These are phyloP conservation scores for Ophiosphaerella herpotricha DNA, from an alignment of 2,329 filamentous ascomycete genomes.

Conservation along the genomic window DNA sequence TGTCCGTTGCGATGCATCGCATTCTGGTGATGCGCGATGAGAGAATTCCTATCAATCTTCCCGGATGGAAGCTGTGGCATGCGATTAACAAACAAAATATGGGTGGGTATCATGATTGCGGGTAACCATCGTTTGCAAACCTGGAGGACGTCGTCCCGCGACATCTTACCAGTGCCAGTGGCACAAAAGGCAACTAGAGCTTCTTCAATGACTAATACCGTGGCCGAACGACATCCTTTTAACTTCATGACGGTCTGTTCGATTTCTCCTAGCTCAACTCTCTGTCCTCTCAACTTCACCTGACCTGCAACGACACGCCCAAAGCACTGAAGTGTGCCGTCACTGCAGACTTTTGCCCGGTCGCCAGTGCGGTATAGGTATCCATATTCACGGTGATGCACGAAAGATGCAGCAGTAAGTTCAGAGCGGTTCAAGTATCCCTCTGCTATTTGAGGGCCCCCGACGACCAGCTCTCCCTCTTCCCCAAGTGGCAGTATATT, in stretches of 20 bases:
- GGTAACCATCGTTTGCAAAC: conserved; percentile 78
- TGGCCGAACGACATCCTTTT: conserved; percentile 61
- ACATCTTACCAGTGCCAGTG: conserved; percentile 50
- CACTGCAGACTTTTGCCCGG: conserved; percentile 68
- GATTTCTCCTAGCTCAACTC: conserved; percentile 74
- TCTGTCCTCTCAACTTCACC: conserved; percentile 83
- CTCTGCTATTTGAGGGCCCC: conserved; percentile 76
- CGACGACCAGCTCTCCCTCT: conserved; percentile 78
- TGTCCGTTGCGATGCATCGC: conserved; percentile 15
- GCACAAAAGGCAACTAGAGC: conserved; percentile 77
- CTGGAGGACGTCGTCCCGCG: conserved; percentile 54
- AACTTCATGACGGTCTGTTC: conserved; percentile 41
- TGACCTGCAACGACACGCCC: conserved; percentile 81
- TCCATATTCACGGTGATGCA: conserved; percentile 67
- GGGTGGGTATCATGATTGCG: conserved; percentile 79
- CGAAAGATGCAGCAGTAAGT: conserved; percentile 73
- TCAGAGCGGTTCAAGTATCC: conserved; percentile 82
- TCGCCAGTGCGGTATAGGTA: conserved; percentile 84
- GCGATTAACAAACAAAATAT: conserved; percentile 65
- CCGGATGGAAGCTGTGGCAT: conserved; percentile 82
- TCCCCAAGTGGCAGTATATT: conserved; percentile 67
- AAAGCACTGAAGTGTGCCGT: conserved; percentile 79
- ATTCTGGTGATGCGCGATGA: conserved; percentile 62
- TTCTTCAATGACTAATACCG: conserved; percentile 69
- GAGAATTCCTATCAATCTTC: conserved; percentile 73